Evolutionary conservation across 805 yeast genomes (phyloP).

Genomic region (Candida odintsovae): DNA sequence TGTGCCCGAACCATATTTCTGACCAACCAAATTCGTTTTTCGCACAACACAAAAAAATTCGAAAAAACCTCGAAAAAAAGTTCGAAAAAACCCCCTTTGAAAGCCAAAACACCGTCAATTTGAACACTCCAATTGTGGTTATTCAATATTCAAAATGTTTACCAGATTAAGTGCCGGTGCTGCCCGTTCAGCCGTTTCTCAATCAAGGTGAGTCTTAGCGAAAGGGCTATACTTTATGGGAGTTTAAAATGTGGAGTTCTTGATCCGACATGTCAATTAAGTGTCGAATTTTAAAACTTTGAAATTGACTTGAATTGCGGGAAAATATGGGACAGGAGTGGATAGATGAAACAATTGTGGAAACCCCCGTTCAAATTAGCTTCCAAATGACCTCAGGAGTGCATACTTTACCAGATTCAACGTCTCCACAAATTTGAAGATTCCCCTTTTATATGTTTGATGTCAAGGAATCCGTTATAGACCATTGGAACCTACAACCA

Average conservation of each 20-base stretch:
- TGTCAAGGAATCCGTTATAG: too few relatives aligned
- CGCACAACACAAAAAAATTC: not conserved
- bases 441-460: not conserved
- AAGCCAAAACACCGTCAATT: not conserved
- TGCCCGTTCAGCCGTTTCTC: conserved; percentile 26
- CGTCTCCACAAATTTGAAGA: not conserved
- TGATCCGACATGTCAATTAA: not conserved
- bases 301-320: not conserved
- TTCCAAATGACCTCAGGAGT: not conserved
- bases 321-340: not conserved
- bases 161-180: conserved; percentile 26
- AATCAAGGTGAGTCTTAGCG: conserved; percentile 22
- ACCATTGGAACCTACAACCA: not conserved
- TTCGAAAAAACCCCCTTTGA: conserved; percentile 13
- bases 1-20: conserved; percentile 4
- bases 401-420: too few relatives aligned
- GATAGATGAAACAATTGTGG: not conserved
- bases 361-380: not conserved
- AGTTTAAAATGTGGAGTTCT: not conserved
- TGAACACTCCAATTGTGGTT: not conserved
- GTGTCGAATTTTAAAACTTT: not conserved
- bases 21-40: conserved; percentile 19
- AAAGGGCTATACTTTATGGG: not conserved
- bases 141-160: conserved; percentile 17
- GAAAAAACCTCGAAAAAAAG: conserved; percentile 13